Base-by-base conservation (phyloP, 192 early-diverging fungal genomes). In the Coemansia sp. region DNA sequence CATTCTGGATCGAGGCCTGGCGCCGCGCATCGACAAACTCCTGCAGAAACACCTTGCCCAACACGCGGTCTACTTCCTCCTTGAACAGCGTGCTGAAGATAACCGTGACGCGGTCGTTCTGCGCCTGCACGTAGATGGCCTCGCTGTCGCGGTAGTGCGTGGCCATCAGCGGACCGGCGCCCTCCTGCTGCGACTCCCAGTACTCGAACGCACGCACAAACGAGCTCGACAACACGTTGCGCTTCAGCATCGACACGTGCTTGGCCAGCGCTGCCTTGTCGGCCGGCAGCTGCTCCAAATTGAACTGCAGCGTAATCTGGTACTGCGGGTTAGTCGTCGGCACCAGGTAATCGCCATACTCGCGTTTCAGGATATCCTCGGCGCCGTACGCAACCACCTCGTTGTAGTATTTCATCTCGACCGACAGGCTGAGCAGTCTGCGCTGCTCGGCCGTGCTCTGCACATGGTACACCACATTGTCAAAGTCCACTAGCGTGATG, bases 11-110 rank as follows among this genome's bases (percentile, higher is more conserved):
- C 31, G 86, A 80, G 47, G 89, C 89, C 71, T 86, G 89, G 64
- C 94, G 89, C 50, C 97, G 85, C n/a, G 94, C 97, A 82, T 99
- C 97, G 24, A 96, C 94, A 80, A 99, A 99, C 88, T 99, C 97
- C 86, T 97, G 95, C 57, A 99, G 80, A 71, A 99, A 99, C 28
- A 99, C 93, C 60, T 88, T 91, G 47, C 95, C 97, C 77, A 93
- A 89, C 60, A 99, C 89, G 29, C 88, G 86, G 69, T 99, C 97
- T 10, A 94, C 92, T 64, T 99, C 97, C 57, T 99, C 97, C 75
- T 94, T 95, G 78, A 99, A 99, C 72, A 86, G 81, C 10, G 95
- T 97, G 28, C 89, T 92, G 77, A 98, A 99, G 49, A 98, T 95
- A 21, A 98, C 95, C 2, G 97, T 99, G 42, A 99, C 94, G 28